Conservation (phyloP, 176 grass and related monocot genomes). For the Dactylis glomerata region DNA sequence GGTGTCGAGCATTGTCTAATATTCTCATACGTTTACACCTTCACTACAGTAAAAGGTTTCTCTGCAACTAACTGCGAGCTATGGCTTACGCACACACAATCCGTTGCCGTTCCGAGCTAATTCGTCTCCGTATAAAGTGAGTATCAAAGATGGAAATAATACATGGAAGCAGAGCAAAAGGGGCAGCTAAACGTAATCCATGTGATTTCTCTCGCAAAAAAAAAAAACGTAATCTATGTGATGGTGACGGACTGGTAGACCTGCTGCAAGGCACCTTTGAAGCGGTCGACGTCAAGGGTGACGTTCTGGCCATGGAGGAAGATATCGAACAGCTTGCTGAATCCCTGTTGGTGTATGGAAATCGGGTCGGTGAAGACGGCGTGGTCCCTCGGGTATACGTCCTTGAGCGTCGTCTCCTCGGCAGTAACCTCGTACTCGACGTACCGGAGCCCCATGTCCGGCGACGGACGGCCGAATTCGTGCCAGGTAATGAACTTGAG, state of each 20-base stretch:
- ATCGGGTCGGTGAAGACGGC: slow-evolving; percentile 50
- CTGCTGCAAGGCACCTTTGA: slow-evolving; percentile 37
- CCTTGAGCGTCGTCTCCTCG: slow-evolving; percentile 62
- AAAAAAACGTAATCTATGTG: slow-evolving; percentile 18
- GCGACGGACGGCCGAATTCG: slow-evolving; percentile 43
- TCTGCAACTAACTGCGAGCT: no score
- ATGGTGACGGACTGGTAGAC: slow-evolving; percentile 39
- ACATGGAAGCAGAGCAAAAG: neutral
- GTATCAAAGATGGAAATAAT: neutral
- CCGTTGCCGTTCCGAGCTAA: no score
- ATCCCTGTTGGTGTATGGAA: slow-evolving; percentile 42
- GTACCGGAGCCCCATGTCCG: slow-evolving; percentile 61
- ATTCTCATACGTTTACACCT: no score
- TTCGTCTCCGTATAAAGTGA: no score
- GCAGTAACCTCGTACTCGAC: slow-evolving; percentile 62
- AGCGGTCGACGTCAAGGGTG: slow-evolving; percentile 53
- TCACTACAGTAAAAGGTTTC: no score
- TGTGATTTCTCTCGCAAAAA: no score
- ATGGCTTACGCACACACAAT: no score
- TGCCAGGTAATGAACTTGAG: slow-evolving; percentile 37
- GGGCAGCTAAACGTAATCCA: neutral
- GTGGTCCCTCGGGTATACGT: slow-evolving; percentile 50
- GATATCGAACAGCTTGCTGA: slow-evolving; percentile 19
- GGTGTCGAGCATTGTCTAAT: no score
- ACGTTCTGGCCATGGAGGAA: slow-evolving; percentile 61